These are phyloP conservation scores for Lenzites betulinus DNA, from an alignment of 768 basidiomycete genomes.

Conservation along the genomic window DNA sequence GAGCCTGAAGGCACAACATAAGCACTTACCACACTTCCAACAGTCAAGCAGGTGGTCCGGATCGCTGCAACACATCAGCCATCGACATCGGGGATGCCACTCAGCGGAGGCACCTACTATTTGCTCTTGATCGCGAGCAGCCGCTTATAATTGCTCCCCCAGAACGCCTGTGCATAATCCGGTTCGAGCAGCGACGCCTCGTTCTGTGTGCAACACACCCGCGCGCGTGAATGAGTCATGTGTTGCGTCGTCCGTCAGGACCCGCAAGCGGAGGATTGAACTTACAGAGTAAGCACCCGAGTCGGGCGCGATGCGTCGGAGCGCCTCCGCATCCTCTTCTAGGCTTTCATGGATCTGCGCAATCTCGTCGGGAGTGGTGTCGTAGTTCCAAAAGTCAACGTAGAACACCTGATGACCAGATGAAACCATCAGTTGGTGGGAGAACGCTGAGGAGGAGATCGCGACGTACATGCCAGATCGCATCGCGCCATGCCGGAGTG, in stretches of 20 bases:
- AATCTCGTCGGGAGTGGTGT: background rate
- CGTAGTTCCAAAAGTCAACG: background rate
- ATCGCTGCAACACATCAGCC: background rate
- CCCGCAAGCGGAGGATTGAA: background rate
- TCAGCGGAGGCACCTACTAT: background rate
- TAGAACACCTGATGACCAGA: background rate
- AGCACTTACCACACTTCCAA: slow-evolving; percentile 10
- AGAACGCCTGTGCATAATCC: slow-evolving; percentile 1
- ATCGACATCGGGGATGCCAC: background rate
- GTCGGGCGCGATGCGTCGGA: slow-evolving; percentile 1
- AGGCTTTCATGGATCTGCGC: background rate
- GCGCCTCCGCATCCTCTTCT: background rate
- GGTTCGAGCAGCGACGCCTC: slow-evolving; percentile 8
- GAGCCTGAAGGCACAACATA: background rate
- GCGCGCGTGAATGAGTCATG: background rate
- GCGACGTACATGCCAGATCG: slow-evolving; percentile 4
- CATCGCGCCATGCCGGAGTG: background rate
- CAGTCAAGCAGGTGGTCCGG: slow-evolving; percentile 10
- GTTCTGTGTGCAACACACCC: no score
- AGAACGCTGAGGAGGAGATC: background rate
- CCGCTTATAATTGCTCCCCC: background rate
- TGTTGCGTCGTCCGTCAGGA: no score
- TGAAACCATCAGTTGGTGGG: background rate
- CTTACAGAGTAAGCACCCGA: slow-evolving; percentile 4
- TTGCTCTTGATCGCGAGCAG: slow-evolving; percentile 5